Conservation (phyloP, 306 rosid species). For the Inga leiocalycina region DNA sequence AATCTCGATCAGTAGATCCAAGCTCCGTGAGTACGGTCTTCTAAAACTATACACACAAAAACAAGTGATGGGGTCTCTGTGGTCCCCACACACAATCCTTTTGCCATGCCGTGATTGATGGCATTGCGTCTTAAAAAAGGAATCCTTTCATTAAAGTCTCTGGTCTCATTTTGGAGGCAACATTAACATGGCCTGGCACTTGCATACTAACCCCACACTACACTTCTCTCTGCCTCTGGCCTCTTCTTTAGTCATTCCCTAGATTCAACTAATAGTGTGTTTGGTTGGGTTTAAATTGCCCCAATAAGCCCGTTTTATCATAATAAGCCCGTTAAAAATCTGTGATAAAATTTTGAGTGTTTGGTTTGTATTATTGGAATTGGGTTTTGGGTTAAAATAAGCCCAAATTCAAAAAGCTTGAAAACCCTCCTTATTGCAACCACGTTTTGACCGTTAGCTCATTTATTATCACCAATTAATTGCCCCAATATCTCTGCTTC, state of each 20-base stretch:
- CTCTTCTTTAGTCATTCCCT: constrained; percentile 52
- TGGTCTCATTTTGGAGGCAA: constrained; percentile 52
- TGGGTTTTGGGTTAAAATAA: no score
- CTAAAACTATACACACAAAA: constrained; percentile 37
- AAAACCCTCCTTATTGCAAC: no score
- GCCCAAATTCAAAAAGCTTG: no score
- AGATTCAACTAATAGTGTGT: constrained; percentile 47
- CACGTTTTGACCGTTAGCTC: no score
- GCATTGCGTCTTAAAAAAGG: constrained; percentile 43
- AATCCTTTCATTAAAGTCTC: constrained; percentile 45
- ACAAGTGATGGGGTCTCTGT: constrained; percentile 2
- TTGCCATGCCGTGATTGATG: constrained; percentile 67
- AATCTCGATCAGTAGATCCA: no score
- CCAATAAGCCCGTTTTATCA: no score
- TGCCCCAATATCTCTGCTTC: no score
- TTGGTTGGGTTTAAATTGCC: no score
- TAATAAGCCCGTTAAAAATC: no score
- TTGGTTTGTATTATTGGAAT: no score
- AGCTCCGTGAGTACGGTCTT: not conserved
- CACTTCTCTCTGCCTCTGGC: not conserved
- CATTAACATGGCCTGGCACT: constrained; percentile 45
- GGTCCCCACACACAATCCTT: constrained; percentile 33
- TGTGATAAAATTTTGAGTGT: no score
- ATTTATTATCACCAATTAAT: no score
- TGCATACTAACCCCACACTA: constrained; percentile 50